phyloP scores from a whole-genome alignment of 2,329 filamentous ascomycete genomes.

The Colletotrichum aenigma region DNA sequence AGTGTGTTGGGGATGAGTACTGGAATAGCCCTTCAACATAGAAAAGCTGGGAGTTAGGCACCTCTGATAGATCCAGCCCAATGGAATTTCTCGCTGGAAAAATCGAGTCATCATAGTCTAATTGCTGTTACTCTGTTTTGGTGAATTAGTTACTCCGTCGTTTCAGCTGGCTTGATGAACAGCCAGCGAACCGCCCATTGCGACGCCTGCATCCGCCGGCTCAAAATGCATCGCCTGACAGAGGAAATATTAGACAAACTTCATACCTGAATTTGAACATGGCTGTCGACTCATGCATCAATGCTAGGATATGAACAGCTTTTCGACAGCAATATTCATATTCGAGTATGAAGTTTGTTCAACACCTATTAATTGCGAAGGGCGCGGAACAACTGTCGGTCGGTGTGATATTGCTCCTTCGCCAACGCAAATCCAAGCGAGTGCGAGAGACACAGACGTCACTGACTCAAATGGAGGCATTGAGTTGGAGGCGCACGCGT shows the following conservation, averaged over 20 bases:
- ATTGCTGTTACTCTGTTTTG: neutral
- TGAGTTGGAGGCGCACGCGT: neutral
- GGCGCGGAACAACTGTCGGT: neutral
- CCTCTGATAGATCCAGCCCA: neutral
- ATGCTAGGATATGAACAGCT: no score
- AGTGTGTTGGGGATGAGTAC: neutral
- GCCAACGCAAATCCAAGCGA: neutral
- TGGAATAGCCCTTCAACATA: neutral
- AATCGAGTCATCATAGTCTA: neutral
- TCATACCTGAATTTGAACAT: no score
- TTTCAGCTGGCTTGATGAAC: neutral
- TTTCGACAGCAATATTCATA: no score
- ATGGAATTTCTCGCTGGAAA: accelerated
- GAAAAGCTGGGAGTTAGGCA: neutral
- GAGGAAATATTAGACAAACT: no score
- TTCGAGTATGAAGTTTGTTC: no score
- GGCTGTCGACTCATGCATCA: no score
- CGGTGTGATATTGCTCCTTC: neutral
- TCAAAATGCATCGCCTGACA: no score
- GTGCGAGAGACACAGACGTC: neutral
- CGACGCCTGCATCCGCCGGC: neutral
- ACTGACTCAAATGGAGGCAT: neutral
- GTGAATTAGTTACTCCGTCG: neutral
- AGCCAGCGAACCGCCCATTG: neutral
- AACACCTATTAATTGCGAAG: neutral